Conservation (phyloP, 257 asterid species). For the Capsicum chinense region DNA sequence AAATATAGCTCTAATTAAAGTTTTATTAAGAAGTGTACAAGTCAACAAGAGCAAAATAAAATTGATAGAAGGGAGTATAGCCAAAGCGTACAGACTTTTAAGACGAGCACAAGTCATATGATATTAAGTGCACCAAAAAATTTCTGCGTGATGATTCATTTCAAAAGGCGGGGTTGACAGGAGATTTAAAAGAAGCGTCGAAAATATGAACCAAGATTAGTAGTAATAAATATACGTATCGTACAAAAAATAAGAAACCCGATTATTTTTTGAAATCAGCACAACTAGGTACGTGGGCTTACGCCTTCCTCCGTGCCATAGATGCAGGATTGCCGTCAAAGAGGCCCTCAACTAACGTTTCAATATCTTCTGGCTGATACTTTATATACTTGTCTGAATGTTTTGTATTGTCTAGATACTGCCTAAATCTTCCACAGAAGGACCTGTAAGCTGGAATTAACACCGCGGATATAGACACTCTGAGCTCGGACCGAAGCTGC, state of each 20-base stretch:
- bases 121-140: background rate
- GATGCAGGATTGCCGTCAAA: conserved; percentile 71
- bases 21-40: too few relatives aligned
- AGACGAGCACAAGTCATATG: background rate
- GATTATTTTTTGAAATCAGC: background rate
- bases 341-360: conserved; percentile 68
- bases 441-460: conserved; percentile 86
- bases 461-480: conserved; percentile 72
- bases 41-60: too few relatives aligned
- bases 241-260: conserved; percentile 10
- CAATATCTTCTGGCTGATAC: conserved; percentile 86
- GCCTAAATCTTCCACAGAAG: conserved; percentile 74
- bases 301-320: conserved; percentile 65
- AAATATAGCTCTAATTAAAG: too few relatives aligned
- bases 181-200: background rate
- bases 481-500: conserved; percentile 90
- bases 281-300: conserved; percentile 11
- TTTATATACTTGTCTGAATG: conserved; percentile 75
- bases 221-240: background rate
- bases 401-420: conserved; percentile 58
- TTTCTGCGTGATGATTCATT: background rate
- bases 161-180: background rate
- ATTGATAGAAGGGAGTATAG: too few relatives aligned
- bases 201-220: background rate
- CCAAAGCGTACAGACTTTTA: background rate